phyloP scores from a whole-genome alignment of 495 filamentous ascomycete genomes.

The Aspergillus cavernicola region DNA sequence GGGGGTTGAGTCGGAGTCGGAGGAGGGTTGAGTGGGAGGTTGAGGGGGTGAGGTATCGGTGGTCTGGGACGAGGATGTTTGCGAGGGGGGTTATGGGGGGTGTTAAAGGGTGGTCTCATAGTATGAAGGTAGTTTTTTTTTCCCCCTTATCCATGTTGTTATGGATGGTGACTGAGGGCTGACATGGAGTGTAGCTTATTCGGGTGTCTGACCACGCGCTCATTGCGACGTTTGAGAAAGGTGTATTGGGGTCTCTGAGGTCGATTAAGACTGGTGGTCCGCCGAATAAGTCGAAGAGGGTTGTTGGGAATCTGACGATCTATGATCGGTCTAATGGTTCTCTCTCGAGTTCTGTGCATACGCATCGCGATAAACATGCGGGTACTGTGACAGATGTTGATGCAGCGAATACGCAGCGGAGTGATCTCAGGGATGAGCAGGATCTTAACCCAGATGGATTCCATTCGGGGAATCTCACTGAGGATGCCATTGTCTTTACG shows the following conservation, averaged over 20 bases:
- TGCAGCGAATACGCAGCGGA: background rate
- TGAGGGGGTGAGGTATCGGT: conserved; percentile 11
- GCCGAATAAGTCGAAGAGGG: conserved; percentile 7
- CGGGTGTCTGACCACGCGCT: conserved; percentile 7
- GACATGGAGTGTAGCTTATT: background rate
- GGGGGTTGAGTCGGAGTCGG: background rate
- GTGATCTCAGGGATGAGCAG: background rate
- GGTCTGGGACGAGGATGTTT: conserved; percentile 15
- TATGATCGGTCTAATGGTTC: background rate
- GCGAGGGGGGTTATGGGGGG: background rate
- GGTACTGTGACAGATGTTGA: background rate
- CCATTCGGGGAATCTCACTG: conserved; percentile 1
- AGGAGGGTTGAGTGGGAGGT: conserved; percentile 13
- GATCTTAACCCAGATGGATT: background rate
- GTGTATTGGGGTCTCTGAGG: background rate
- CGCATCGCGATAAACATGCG: background rate
- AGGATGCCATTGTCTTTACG: conserved; percentile 11
- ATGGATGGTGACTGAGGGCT: too few species aligned
- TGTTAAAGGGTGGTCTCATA: conserved; percentile 13
- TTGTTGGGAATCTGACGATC: background rate
- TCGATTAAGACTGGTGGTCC: conserved; percentile 5
- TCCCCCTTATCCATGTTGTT: too few species aligned
- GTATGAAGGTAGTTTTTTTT: too few species aligned
- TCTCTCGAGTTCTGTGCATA: background rate
- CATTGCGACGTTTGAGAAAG: conserved; percentile 8